Conservation (phyloP, 805 yeast species). For the Ogataea sp. region DNA sequence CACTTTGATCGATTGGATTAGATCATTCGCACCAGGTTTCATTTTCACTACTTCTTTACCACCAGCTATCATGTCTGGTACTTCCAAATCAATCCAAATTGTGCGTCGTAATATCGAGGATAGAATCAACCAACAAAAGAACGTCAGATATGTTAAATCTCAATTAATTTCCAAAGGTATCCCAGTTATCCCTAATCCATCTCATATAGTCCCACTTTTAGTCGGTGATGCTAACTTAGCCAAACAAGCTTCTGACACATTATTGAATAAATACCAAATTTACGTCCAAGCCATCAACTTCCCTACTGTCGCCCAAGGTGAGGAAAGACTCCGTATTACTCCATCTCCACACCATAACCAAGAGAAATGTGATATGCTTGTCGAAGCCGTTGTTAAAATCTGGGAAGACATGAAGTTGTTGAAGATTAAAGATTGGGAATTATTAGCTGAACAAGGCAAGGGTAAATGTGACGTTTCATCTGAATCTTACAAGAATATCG, state of each 20-base stretch:
- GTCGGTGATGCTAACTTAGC: constrained; percentile 94
- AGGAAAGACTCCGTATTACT: constrained; percentile 94
- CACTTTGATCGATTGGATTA: constrained; percentile 83
- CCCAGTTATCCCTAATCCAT: constrained; percentile 96
- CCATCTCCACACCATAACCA: constrained; percentile 95
- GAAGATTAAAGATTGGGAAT: constrained; percentile 70
- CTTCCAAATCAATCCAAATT: constrained; percentile 76
- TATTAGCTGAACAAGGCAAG: constrained; percentile 58
- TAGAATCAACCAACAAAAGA: constrained; percentile 77
- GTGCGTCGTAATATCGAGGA: constrained; percentile 71
- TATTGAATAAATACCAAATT: constrained; percentile 75
- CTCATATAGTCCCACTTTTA: constrained; percentile 92
- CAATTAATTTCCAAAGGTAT: constrained; percentile 64
- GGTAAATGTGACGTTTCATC: constrained; percentile 90
- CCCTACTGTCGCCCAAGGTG: constrained; percentile 96
- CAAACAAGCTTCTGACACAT: constrained; percentile 81
- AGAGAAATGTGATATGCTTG: constrained; percentile 65
- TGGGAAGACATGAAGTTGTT: constrained; percentile 68
- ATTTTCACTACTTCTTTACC: constrained; percentile 96
- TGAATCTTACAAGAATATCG: constrained; percentile 25
- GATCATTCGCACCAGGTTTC: constrained; percentile 96
- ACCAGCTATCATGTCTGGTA: constrained; percentile 97
- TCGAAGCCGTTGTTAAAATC: constrained; percentile 73
- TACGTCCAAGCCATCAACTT: constrained; percentile 98
- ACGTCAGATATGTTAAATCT: constrained; percentile 78